These are phyloP conservation scores for Rhizopus arrhizus DNA, from an alignment of 371 early-diverging fungal genomes.

Conservation along the genomic window DNA sequence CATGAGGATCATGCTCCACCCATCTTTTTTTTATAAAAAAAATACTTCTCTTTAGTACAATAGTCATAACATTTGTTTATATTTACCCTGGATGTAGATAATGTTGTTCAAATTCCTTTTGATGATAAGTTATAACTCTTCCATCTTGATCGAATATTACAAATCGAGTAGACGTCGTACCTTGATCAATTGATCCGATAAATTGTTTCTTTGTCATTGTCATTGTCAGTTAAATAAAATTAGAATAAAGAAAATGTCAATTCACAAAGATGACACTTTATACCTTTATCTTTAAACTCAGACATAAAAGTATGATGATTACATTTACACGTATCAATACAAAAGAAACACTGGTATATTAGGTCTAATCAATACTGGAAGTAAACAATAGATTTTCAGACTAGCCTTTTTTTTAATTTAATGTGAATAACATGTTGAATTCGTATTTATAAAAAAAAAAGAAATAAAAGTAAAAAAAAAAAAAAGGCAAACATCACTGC, in stretches of 20 bases:
- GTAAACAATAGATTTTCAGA: too few species aligned
- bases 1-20: conserved; percentile 90
- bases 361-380: too few species aligned
- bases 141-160: conserved; percentile 85
- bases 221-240: too few species aligned
- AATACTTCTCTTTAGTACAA: background rate
- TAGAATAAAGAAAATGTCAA: background rate
- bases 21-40: conserved; percentile 61
- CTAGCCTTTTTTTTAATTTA: background rate
- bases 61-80: too few species aligned
- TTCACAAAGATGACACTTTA: background rate
- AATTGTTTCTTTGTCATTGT: too few species aligned
- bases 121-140: conserved; percentile 71
- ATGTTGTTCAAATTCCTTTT: conserved; percentile 78
- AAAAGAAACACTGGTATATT: background rate
- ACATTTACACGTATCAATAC: background rate
- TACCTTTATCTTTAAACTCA: background rate
- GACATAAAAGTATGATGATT: background rate
- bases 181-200: conserved; percentile 27
- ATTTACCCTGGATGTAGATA: conserved; percentile 77
- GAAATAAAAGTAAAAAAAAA: background rate
- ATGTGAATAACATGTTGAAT: background rate
- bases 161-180: conserved; percentile 90
- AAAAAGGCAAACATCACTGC: background rate
- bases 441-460: background rate